Base-by-base conservation (phyloP, 2,329 filamentous ascomycete genomes). In the Penicillium sp. region DNA sequence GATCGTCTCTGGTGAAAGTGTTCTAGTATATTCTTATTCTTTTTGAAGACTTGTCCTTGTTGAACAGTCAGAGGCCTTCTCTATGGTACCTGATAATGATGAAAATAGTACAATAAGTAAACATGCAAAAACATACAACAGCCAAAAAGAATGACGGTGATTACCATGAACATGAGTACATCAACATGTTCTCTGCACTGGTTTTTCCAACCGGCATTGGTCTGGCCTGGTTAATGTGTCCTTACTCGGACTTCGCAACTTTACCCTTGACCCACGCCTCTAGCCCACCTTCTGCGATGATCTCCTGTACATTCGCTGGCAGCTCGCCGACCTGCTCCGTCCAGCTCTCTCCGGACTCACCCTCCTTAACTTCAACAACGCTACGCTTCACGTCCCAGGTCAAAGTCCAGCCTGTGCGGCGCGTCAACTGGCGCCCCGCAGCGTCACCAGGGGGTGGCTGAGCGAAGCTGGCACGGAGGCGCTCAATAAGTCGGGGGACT, bases 251-350 rank as follows among this genome's bases (percentile, higher is more conserved):
- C 56, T 58, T 18, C n/a, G 31, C 37, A 55, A 49, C 56, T 22
- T 50, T 53, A 55, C 81, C 80, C 81, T 89, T 88, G 10, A 94
- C 89, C 91, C 90, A 95, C 61, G 86, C 87, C 79, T 92, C 89
- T 58, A 95, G 69, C 0, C 91, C 91, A 2, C 90, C 90, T 48
- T 81, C 74, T 0, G 89, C 88, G 66, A 93, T 90, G 55, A 93
- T 92, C 68, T 89, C 89, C 72, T 96, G 92, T 53, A 96, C 89
- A 68, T 93, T 96, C 0, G 89, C 85, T 14, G 90, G 89, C 60
- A 96, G 71, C 78, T 94, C 89, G 8, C 89, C 89, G 1, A 96
- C 90, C 75, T 88, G 90, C 70, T 94, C 84, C 49, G 80, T 87
- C 91, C 90, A 96, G 37, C 76, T 83, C 54, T 80, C 70, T 1